These are phyloP conservation scores for Fusarium citri DNA, from an alignment of 2,329 filamentous ascomycete species.

Conservation along the genomic window DNA sequence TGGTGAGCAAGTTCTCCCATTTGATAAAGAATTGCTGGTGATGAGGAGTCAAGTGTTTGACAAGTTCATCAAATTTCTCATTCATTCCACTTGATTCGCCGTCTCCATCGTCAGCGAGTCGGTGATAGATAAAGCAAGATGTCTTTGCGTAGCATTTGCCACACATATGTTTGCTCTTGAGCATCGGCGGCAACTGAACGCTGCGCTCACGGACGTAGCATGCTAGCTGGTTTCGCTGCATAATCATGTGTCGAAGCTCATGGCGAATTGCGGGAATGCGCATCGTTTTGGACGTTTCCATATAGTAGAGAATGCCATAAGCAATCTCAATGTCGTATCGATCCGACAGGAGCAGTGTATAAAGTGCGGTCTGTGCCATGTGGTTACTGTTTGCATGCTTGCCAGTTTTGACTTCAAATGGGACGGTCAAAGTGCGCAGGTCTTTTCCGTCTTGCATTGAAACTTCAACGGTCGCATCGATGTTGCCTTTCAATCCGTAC, in stretches of 20 bases:
- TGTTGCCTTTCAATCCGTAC: slow-evolving; percentile 97
- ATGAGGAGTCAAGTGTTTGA: slow-evolving; percentile 77
- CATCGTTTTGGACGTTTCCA: slow-evolving; percentile 88
- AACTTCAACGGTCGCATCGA: slow-evolving; percentile 95
- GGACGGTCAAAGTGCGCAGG: slow-evolving; percentile 80
- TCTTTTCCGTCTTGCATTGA: slow-evolving; percentile 78
- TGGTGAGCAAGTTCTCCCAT: slow-evolving; percentile 93
- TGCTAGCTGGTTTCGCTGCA: slow-evolving; percentile 91
- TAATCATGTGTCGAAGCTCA: slow-evolving; percentile 95
- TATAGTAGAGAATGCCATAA: slow-evolving; percentile 93
- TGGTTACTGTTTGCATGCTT: slow-evolving; percentile 85
- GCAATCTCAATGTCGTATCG: slow-evolving; percentile 93
- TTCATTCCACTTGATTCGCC: slow-evolving; percentile 84
- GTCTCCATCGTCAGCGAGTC: slow-evolving; percentile 84
- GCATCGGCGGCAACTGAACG: slow-evolving; percentile 84
- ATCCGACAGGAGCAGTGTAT: slow-evolving; percentile 91
- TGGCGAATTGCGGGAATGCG: slow-evolving; percentile 86
- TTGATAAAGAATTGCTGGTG: slow-evolving; percentile 91
- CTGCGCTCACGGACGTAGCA: slow-evolving; percentile 85
- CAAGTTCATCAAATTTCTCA: slow-evolving; percentile 83
- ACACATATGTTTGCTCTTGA: slow-evolving; percentile 84
- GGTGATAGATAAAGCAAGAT: slow-evolving; percentile 93
- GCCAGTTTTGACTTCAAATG: slow-evolving; percentile 96
- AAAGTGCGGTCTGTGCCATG: slow-evolving; percentile 92
- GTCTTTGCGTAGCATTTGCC: slow-evolving; percentile 90